phyloP scores from a whole-genome alignment of 2,329 filamentous ascomycete genomes.

The Pseudogymnoascus sp. region DNA sequence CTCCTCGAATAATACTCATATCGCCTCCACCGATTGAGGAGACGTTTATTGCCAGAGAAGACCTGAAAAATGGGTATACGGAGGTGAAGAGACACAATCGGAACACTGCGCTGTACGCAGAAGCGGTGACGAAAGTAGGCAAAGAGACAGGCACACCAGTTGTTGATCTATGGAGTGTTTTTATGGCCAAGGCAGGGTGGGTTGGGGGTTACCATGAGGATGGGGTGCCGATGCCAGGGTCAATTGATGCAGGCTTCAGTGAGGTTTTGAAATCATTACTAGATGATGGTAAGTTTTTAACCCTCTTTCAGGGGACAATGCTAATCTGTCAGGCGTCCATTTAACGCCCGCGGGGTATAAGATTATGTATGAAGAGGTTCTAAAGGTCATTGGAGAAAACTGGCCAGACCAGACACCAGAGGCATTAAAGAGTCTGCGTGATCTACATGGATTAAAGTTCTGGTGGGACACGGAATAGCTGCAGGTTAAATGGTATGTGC shows the following conservation, averaged over 20 bases:
- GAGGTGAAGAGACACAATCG: not conserved
- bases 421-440: conserved; percentile 1
- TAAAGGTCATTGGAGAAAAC: conserved; percentile 19
- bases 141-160: conserved; percentile 43
- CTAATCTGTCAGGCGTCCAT: conserved; percentile 23
- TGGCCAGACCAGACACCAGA: conserved; percentile 19
- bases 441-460: not conserved
- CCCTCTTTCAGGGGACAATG: not conserved
- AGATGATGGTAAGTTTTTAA: conserved; percentile 17
- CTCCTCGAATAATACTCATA: conserved; percentile 57
- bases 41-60: conserved; percentile 41
- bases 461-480: conserved; percentile 1
- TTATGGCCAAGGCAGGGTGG: conserved; percentile 58
- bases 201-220: conserved; percentile 13
- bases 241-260: conserved; percentile 15
- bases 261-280: conserved; percentile 17
- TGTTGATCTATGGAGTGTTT: conserved; percentile 69
- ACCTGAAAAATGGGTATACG: conserved; percentile 38
- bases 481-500: not conserved
- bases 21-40: conserved; percentile 81
- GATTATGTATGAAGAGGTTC: conserved; percentile 22
- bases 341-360: conserved; percentile 26
- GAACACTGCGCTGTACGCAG: conserved; percentile 51
- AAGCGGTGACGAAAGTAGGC: conserved; percentile 52
- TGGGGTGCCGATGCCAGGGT: conserved; percentile 15